These are phyloP conservation scores for Colletotrichum sp. DNA, from an alignment of 2,329 filamentous ascomycete species.

Conservation along the genomic window DNA sequence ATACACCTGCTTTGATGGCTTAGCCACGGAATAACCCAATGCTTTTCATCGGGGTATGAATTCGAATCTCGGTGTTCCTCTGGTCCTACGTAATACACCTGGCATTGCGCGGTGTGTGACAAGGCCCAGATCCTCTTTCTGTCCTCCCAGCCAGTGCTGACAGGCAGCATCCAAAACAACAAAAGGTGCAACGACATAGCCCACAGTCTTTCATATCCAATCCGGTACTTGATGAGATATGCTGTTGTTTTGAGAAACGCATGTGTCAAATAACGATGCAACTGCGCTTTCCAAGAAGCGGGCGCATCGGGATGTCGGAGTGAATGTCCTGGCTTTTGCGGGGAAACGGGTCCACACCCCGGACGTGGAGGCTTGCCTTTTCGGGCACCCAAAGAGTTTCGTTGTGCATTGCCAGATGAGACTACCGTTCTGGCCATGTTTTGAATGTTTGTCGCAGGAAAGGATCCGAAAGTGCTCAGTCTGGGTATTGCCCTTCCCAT, in stretches of 20 bases:
- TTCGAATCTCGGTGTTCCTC: background rate
- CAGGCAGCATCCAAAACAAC: background rate
- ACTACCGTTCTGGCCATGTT: background rate
- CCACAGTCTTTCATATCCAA: background rate
- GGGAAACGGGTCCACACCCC: background rate
- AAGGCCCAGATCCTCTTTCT: background rate
- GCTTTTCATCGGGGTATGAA: background rate
- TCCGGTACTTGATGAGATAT: background rate
- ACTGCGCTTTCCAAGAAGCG: background rate
- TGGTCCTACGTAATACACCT: background rate
- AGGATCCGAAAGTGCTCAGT: background rate
- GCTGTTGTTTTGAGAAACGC: background rate
- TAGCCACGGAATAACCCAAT: background rate
- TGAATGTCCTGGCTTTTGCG: background rate
- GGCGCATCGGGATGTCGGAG: background rate
- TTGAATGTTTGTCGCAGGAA: background rate
- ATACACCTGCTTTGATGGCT: background rate
- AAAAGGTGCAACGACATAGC: background rate
- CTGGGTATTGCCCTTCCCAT: background rate
- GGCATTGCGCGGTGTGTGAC: background rate
- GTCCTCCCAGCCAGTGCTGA: background rate
- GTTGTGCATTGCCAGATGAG: background rate
- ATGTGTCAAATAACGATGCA: background rate
- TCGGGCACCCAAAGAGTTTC: background rate
- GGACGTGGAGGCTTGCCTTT: background rate